Evolutionary conservation across 129 eudicot species (phyloP), one percentile per base, ranked within the genome.

Genomic region (Escallonia herrerae): DNA sequence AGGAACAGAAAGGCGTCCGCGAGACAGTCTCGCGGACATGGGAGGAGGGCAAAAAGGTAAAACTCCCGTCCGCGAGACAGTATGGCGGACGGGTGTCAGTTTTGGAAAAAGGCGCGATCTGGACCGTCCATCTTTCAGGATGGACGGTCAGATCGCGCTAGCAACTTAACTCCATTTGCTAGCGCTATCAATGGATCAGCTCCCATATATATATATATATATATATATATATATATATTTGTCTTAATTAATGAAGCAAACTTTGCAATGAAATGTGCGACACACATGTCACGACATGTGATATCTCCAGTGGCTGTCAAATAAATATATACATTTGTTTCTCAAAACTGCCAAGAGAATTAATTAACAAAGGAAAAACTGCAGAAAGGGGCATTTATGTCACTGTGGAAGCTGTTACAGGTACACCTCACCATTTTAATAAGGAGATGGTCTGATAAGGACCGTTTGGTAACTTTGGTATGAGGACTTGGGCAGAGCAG

Each of bases 381-480:
- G 58, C 40, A 7, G 38, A 1, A 1, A 8, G 42, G 75, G 76
- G 76, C 7, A 71, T 56, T 71, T 53, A 22, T 41, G 76, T 63
- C 60, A 70, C 52, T 47, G 40, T 40, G 12, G 8, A 62, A 63
- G 9, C 33, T 43, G 58, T 64, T 72, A 56, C 70, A 55, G 65
- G 60, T 64, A 10, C 50, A 47, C 54, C 54, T 13, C 44, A 15
- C 38, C 8, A 45, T 2, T 2, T 43, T 33, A 65, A 51, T 50
- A 65, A 2, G 33, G 4, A 15, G 9, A 45, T 45, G 52, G 62
- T 60, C 58, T 46, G 75, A 56, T 14, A 80, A 49, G 84, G 81
- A 72, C 78, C 14, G 77, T 80, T 75, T 75, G 75, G 84, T 80
- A 75, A 80, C 73, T 64, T 64, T 49, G 62, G 63, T 74, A 64